Evolutionary conservation across 805 yeast species (phyloP).

Genomic region (Tetrapisispora nanseiensis): DNA sequence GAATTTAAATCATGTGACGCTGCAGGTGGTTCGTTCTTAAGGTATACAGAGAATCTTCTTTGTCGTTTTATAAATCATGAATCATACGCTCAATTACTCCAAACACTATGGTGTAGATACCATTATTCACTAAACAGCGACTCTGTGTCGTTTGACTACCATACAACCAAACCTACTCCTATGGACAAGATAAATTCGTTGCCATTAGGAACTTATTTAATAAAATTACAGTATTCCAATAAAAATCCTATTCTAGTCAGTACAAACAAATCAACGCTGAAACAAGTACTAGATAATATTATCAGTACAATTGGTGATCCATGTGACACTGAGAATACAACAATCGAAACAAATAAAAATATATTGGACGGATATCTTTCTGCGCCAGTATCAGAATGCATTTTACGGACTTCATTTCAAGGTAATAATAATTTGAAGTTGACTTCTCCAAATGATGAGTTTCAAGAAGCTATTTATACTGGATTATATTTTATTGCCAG

Average conservation of each 20-base stretch:
- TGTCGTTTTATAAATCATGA: constrained; percentile 34
- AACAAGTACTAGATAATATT: constrained; percentile 58
- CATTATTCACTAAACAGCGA: constrained; percentile 56
- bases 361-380: constrained; percentile 40
- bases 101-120: constrained; percentile 68
- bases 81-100: constrained; percentile 63
- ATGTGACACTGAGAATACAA: constrained; percentile 32
- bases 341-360: constrained; percentile 38
- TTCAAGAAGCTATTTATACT: constrained; percentile 50
- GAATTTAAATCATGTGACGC: constrained; percentile 56
- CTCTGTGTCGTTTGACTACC: constrained; percentile 56
- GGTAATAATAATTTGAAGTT: constrained; percentile 36
- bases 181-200: constrained; percentile 30
- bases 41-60: constrained; percentile 46
- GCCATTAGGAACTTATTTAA: constrained; percentile 27
- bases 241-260: constrained; percentile 50
- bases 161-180: constrained; percentile 36
- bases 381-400: constrained; percentile 34
- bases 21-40: constrained; percentile 52
- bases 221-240: constrained; percentile 32
- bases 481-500: constrained; percentile 41
- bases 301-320: constrained; percentile 68
- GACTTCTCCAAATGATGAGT: constrained; percentile 25
- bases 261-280: constrained; percentile 58
- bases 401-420: constrained; percentile 40